Percentiles rank a stretch among this genome's conserved stretches.
phyloP scores from a whole-genome alignment of 1,139 yeast species.

The Saccharomyces hybrid region DNA sequence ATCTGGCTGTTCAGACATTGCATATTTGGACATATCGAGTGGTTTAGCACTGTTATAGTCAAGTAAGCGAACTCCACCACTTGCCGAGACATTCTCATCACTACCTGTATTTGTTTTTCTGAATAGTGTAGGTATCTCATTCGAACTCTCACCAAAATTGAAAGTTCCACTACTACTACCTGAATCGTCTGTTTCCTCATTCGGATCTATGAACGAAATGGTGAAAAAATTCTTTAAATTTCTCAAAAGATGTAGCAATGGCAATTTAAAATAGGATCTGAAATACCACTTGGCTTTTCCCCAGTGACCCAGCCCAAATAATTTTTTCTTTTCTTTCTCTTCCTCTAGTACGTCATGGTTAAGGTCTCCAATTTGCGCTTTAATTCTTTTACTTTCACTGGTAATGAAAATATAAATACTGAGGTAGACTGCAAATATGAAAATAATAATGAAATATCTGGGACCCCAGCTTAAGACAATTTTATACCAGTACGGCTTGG shows the following conservation, averaged over 20 bases:
- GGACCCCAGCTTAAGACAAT: constrained; percentile 77
- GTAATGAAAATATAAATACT: constrained; percentile 69
- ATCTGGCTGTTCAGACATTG: neutral
- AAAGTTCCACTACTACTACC: neutral
- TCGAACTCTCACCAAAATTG: neutral
- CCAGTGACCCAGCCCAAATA: constrained; percentile 7
- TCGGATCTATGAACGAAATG: constrained; percentile 13
- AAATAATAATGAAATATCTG: constrained; percentile 56
- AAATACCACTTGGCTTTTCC: constrained; percentile 2
- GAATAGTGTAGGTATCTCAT: neutral
- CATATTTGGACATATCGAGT: neutral
- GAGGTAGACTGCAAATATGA: constrained; percentile 58
- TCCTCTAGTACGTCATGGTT: constrained; percentile 7
- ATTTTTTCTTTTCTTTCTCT: constrained; percentile 9
- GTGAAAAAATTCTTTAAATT: constrained; percentile 10
- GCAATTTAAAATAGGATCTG: constrained; percentile 5
- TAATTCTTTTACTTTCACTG: constrained; percentile 50
- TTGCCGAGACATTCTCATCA: neutral
- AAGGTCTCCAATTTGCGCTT: constrained; percentile 27
- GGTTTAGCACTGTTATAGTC: neutral
- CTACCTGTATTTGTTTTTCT: neutral
- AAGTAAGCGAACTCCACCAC: neutral
- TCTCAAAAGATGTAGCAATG: constrained; percentile 9
- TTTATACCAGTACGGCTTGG: constrained; percentile 66
- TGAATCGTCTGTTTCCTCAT: constrained; percentile 9